phyloP scores from a whole-genome alignment of 208 protist genomes.

The Trypanosoma caninum region DNA sequence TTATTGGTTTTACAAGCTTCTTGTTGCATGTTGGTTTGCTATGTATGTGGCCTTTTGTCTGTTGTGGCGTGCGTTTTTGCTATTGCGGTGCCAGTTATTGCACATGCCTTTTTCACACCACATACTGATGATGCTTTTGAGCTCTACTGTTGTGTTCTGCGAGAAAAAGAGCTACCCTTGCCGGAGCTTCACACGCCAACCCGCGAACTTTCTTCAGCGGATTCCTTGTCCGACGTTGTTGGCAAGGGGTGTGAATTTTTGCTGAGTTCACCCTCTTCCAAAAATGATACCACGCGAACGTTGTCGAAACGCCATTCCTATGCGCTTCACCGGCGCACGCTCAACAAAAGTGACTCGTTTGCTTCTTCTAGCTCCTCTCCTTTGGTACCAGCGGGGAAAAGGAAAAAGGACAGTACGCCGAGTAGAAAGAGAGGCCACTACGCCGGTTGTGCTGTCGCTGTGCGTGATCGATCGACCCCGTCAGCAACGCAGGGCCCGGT shows the following conservation, averaged over 20 bases:
- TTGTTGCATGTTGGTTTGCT: conserved; percentile 20
- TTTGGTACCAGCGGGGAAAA: too few species aligned
- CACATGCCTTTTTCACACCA: conserved; percentile 34
- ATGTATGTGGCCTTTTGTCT: conserved; percentile 18
- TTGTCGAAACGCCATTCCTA: not conserved
- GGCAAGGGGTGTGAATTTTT: not conserved
- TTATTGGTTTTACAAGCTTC: conserved; percentile 13
- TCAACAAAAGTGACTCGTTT: too few species aligned
- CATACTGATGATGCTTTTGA: conserved; percentile 36
- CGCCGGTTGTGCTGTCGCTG: too few species aligned
- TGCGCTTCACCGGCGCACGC: not conserved
- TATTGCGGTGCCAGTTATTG: conserved; percentile 13
- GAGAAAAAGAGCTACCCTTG: conserved; percentile 4
- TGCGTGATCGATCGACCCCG: too few species aligned
- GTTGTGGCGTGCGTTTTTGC: conserved; percentile 13
- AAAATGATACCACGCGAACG: not conserved
- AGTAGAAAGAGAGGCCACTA: too few species aligned
- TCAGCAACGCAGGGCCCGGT: too few species aligned
- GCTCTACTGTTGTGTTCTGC: conserved; percentile 18
- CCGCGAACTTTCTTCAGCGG: conserved; percentile 4
- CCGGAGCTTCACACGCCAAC: conserved; percentile 26
- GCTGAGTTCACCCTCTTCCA: not conserved
- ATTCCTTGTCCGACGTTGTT: conserved; percentile 21
- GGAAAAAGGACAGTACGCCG: too few species aligned
- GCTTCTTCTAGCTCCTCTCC: too few species aligned